Conservation (phyloP, 2,329 filamentous ascomycete species). For the Ambrosiella xylebori region DNA sequence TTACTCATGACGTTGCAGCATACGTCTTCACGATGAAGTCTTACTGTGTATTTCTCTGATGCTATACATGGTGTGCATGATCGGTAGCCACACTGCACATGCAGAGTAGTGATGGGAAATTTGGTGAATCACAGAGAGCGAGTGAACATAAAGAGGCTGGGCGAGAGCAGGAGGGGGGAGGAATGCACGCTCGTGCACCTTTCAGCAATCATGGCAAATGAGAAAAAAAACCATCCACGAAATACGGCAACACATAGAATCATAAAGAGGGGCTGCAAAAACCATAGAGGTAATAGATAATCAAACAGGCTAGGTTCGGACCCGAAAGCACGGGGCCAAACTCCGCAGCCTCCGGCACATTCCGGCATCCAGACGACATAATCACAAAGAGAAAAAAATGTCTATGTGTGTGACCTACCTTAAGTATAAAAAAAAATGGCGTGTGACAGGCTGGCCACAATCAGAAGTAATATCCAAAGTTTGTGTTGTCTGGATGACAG, state of each 20-base stretch:
- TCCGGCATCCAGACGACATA: background rate
- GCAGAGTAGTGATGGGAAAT: background rate
- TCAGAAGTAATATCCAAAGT: conserved; percentile 3
- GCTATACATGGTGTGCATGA: background rate
- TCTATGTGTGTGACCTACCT: background rate
- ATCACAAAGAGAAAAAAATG: too few species aligned
- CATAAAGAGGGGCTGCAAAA: background rate
- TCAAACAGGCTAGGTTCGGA: background rate
- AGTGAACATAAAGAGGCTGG: background rate
- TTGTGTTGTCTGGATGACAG: background rate
- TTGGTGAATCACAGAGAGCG: background rate
- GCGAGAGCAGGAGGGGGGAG: background rate
- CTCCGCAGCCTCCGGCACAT: background rate
- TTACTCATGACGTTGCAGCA: background rate
- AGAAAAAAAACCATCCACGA: background rate
- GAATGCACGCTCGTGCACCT: background rate
- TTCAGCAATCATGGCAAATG: background rate
- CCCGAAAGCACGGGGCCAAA: background rate
- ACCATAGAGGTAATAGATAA: background rate
- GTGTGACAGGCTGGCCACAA: conserved; percentile 11
- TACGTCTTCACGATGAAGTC: background rate
- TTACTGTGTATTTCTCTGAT: background rate
- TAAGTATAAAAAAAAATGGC: background rate
- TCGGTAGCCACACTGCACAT: background rate
- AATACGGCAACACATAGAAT: background rate